Evolutionary conservation across 2,329 filamentous ascomycete species (phyloP), one percentile per base, ranked within the genome.

Genomic region (Neofusicoccum parvum): DNA sequence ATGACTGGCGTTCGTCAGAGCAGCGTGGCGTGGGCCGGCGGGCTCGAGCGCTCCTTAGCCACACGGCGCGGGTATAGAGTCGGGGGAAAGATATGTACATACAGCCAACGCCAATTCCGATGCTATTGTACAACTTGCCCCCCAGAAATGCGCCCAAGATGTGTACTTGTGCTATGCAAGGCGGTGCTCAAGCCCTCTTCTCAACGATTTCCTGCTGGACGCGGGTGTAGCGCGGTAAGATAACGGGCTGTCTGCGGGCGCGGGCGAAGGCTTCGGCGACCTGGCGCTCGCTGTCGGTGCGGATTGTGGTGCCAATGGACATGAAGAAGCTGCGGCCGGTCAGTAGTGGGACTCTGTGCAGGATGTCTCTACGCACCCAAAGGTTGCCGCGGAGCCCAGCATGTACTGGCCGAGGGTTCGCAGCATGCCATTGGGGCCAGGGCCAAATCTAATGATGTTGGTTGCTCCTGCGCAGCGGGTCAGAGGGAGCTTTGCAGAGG

Each of bases 251-350:
- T 72, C 90, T 76, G 69, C 78, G 85, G 59, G 91, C 88, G 76
- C 87, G 87, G 71, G 88, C 86, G 81, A 94, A 97, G 66, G 91
- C 87, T 76, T 93, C 87, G 70, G 88, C 85, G 66, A 90, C 83
- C 72, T 91, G 89, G 43, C 90, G 88, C 49, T 92, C 92, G 69
- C 92, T 88, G 72, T 99, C 95, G 67, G 92, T 94, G 75, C 95
- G 91, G 74, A 99, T 97, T 50, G 96, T 94, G 72, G 92, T 97
- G 71, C 95, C 95, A 72, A 99, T 97, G 66, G 92, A 94, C 95
- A 99, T 99, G 86, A 99, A 99, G 82, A 98, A 97, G 64, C 86
- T 88, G 70, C 23, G 14, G 11, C 7, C n/a, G 27, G 49, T 65
- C 27, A 65, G 56, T 10, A 32, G 32, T n/a, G 49, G 20, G 23